Evolutionary conservation across 768 basidiomycete genomes (phyloP), one percentile per base, ranked within the genome.

Genomic region (Auricularia auricula-judae): DNA sequence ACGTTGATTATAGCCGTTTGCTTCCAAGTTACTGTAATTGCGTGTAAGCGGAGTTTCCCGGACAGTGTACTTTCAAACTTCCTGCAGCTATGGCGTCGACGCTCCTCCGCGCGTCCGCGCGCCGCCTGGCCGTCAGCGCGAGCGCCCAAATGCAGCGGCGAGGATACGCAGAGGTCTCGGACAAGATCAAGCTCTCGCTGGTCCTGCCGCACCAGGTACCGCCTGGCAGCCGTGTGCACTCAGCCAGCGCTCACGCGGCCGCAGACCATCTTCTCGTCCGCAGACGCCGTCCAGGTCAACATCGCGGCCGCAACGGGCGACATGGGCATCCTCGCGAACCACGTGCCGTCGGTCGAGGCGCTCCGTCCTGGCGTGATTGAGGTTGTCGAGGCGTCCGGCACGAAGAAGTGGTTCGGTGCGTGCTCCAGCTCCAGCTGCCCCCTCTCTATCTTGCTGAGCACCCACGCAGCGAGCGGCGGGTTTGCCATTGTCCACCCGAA

Each of bases 251-350:
- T 59, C 23, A 39, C 35, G 29, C 53, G 23, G 14, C 23, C 68
- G 36, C 72, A 99, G 96, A 81, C 94, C 63, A 86, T 99, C 75
- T 98, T 86, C 84, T 85, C 84, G 66, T 93, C 94, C 29, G 76
- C 85, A 70, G 95, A 95, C 75, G 96, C 98, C 65, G 85, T 91
- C 23, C 96, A 98, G 77, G 96, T 99, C 70, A 98, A 98, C 79
- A 79, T 98, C 70, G 80, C 94, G 42, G 97, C 94, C 47, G 91
- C 87, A 64, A 87, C 92, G 3, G 97, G 97, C 72, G 95, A 98
- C 77, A 98, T 98, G 94, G 97, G 97, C 81, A 91, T 99, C 71
- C 87, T 99, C 66, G 93, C 96, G 70, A 97, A 96, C 83, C 97
- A 99, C 78, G 94, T 98, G 64, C 89, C 97, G 36, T 90, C 93